Conservation (phyloP, 2,329 filamentous ascomycete species). For the Aspergillus puulaauensis region DNA sequence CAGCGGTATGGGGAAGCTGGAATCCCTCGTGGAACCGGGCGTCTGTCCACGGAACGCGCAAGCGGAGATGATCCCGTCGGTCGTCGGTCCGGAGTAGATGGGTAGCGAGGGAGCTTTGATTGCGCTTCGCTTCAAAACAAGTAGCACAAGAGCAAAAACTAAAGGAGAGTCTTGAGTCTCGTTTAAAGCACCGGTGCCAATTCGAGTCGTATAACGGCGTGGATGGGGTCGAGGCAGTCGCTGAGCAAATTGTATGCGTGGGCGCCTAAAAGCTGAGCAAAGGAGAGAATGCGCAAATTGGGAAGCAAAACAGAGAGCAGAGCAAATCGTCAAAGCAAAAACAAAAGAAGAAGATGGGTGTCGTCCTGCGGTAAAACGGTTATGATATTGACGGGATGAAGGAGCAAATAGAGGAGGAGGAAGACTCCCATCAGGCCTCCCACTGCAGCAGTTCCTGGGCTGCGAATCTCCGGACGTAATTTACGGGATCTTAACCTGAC, state of each 20-base stretch:
- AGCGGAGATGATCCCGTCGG: not conserved
- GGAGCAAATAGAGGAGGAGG: conserved; percentile 10
- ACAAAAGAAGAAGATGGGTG: not conserved
- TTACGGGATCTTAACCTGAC: conserved; percentile 19
- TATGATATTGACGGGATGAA: conserved; percentile 1
- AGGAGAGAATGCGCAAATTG: not conserved
- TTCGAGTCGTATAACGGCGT: conserved; percentile 12
- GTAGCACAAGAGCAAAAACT: not conserved
- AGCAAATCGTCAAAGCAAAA: not conserved
- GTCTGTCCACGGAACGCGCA: conserved; percentile 2
- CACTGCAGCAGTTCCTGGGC: conserved; percentile 4
- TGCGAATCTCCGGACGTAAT: conserved; percentile 12
- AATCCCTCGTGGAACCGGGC: not conserved
- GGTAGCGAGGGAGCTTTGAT: not conserved
- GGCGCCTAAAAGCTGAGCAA: conserved; percentile 16
- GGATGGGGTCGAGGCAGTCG: conserved; percentile 12
- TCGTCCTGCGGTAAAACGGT: not conserved
- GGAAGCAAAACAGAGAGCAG: conserved; percentile 1
- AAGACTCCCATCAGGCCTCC: conserved; percentile 6
- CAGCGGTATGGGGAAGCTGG: not conserved
- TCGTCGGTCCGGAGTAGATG: conserved; percentile 1
- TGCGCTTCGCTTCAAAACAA: not conserved
- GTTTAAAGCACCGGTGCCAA: conserved; percentile 7
- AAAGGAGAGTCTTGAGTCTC: conserved; percentile 13
- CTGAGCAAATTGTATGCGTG: conserved; percentile 14